These are phyloP conservation scores for Lentinula sp. DNA, from an alignment of 768 basidiomycete species.

Conservation along the genomic window DNA sequence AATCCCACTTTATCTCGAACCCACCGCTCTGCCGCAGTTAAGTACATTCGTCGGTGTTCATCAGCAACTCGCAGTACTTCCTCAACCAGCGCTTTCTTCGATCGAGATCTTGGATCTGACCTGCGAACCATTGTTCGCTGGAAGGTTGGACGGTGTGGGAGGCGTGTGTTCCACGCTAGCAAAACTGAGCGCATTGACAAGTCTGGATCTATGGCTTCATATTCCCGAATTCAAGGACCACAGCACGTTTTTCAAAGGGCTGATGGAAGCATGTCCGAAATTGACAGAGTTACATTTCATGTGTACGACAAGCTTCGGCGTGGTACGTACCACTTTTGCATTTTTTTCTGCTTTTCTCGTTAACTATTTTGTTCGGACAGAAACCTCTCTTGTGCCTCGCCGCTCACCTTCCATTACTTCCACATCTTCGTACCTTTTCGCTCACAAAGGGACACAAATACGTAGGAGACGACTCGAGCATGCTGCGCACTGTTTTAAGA, in stretches of 20 bases:
- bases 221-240: slow-evolving; percentile 4
- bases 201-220: slow-evolving; percentile 44
- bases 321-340: slow-evolving; percentile 20
- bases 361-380: slow-evolving; percentile 15
- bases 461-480: slow-evolving; percentile 26
- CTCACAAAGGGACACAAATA: slow-evolving; percentile 46
- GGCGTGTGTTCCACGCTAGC: slow-evolving; percentile 28
- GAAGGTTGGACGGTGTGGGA: slow-evolving; percentile 24
- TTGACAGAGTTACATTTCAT: slow-evolving; percentile 45
- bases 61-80: slow-evolving; percentile 37
- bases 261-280: slow-evolving; percentile 29
- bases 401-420: slow-evolving; percentile 29
- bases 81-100: slow-evolving; percentile 19
- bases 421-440: slow-evolving; percentile 36
- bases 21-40: slow-evolving; percentile 25
- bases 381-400: slow-evolving; percentile 37
- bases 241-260: not conserved
- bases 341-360: not conserved
- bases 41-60: slow-evolving; percentile 41
- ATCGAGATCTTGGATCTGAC: slow-evolving; percentile 41
- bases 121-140: slow-evolving; percentile 41
- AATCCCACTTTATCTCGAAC: slow-evolving; percentile 25
- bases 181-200: slow-evolving; percentile 30
- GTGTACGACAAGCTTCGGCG: slow-evolving; percentile 42
- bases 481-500: slow-evolving; percentile 34